Conservation (phyloP, 495 filamentous ascomycete genomes). For the Penicillium turbatum region DNA sequence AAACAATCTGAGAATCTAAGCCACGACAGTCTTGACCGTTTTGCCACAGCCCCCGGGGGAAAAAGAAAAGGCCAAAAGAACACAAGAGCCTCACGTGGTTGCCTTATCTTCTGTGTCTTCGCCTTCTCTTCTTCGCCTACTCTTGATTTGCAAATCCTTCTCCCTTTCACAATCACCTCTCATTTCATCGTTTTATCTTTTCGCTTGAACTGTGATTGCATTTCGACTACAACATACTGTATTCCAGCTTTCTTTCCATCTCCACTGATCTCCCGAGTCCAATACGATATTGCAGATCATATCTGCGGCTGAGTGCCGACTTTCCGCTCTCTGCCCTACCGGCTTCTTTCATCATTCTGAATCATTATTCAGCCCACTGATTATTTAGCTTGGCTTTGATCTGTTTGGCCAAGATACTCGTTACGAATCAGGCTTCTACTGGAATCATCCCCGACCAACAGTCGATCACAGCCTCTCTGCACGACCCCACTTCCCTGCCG, state of each 20-base stretch:
- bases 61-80: neutral
- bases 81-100: conserved; percentile 18
- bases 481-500: conserved; percentile 23
- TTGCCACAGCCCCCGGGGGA: conserved; percentile 3
- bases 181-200: neutral
- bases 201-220: neutral
- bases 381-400: conserved; percentile 7
- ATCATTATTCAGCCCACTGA: conserved; percentile 10
- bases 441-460: conserved; percentile 12
- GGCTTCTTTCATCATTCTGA: conserved; percentile 10
- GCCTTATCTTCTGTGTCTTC: neutral
- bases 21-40: neutral
- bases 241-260: too few relatives aligned
- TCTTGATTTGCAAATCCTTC: neutral
- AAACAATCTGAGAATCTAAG: neutral
- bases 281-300: conserved; percentile 8
- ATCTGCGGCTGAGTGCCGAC: conserved; percentile 2
- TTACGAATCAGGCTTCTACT: conserved; percentile 20
- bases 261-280: neutral
- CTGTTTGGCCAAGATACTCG: conserved; percentile 12
- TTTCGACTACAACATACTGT: too few relatives aligned
- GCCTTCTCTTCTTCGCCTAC: too few relatives aligned
- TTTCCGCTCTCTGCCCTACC: conserved; percentile 5
- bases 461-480: conserved; percentile 23
- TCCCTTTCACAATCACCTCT: neutral